Percentiles rank a stretch among this genome's conserved stretches.
Conservation (phyloP, 371 early-diverging fungal species). For the Zopfochytrium polystomum region DNA sequence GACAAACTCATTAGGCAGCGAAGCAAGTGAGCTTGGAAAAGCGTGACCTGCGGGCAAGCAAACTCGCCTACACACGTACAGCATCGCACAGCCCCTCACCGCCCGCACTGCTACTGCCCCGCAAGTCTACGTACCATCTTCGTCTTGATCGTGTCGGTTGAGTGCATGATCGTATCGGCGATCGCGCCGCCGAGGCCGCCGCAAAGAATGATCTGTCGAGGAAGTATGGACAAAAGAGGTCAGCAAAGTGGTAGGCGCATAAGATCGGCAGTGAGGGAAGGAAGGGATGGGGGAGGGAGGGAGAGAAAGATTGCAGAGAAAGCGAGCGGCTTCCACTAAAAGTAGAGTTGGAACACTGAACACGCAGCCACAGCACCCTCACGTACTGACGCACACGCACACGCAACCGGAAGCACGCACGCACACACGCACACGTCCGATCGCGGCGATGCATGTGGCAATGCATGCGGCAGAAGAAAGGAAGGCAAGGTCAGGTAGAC, state of each 20-base stretch:
- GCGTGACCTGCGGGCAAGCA: too few relatives aligned
- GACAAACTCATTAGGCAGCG: neutral
- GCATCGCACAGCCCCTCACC: too few relatives aligned
- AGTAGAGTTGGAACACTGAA: neutral
- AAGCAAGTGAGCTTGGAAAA: too few relatives aligned
- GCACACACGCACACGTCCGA: too few relatives aligned
- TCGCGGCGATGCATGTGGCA: too few relatives aligned
- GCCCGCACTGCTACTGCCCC: too few relatives aligned
- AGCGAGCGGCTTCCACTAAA: neutral
- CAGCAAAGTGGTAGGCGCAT: neutral
- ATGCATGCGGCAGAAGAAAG: neutral
- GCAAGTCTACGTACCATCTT: conserved; percentile 38
- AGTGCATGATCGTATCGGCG: conserved; percentile 69
- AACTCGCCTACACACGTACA: too few relatives aligned
- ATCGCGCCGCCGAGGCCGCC: conserved; percentile 70
- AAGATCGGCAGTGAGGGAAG: neutral
- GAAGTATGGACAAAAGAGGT: neutral
- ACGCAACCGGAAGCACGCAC: too few relatives aligned
- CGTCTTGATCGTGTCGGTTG: conserved; percentile 73
- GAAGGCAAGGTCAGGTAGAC: neutral
- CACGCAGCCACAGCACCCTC: too few relatives aligned
- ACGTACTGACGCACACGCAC: too few relatives aligned
- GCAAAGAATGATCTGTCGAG: conserved; percentile 56
- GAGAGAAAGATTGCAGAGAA: neutral
- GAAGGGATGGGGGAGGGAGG: neutral